Percentiles rank a stretch among this genome's conserved stretches.
phyloP scores from a whole-genome alignment of 441 rosid genomes.

The Geranium incanum region DNA sequence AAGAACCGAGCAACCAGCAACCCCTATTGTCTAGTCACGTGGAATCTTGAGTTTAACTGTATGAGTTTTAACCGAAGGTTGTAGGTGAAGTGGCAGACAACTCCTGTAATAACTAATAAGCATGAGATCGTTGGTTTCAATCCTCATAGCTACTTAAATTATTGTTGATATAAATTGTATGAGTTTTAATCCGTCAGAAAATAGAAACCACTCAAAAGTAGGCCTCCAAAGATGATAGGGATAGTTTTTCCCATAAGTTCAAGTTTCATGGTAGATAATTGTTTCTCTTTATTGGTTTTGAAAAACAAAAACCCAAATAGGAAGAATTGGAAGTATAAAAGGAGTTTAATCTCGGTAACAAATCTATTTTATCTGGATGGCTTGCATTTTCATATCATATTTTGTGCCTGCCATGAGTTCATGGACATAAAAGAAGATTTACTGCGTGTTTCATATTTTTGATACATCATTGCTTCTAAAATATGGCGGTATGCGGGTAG shows the following conservation, averaged over 20 bases:
- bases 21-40: neutral
- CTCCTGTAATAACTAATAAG: too few relatives aligned
- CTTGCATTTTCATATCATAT: neutral
- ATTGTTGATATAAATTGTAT: neutral
- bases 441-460: neutral
- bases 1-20: neutral
- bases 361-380: neutral
- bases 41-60: neutral
- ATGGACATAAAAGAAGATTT: neutral
- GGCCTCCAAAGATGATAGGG: neutral
- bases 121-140: neutral
- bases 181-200: neutral
- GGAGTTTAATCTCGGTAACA: neutral
- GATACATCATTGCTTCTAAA: neutral
- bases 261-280: neutral
- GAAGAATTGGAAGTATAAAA: neutral
- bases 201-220: neutral
- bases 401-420: neutral
- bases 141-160: neutral
- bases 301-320: neutral
- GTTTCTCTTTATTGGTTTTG: neutral
- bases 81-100: too few relatives aligned
- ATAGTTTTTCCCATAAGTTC: neutral
- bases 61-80: neutral
- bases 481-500: neutral